Evolutionary conservation across 768 basidiomycete species (phyloP), one percentile per base, ranked within the genome.

Genomic region (Saitozyma podzolica): DNA sequence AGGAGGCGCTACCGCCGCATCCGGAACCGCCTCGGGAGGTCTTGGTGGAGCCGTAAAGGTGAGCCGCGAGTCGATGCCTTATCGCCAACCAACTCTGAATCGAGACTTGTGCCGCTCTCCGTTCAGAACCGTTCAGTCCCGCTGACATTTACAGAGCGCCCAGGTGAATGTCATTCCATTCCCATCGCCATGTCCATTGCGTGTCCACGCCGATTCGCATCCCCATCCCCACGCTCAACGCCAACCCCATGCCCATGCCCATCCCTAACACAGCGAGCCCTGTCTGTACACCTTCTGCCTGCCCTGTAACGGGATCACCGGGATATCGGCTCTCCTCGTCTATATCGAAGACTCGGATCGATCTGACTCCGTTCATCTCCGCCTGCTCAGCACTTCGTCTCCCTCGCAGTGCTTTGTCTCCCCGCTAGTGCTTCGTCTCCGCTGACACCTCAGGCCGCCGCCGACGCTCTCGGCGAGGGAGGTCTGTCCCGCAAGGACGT

Each of bases 401-500:
- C 17, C 17, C 13, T 19, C 37, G 7, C 29, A 17, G 9, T 13
- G 13, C 8, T 11, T 41, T 55, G 20, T 20, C 29, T 7, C 29
- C 17, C 17, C 11, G 16, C 45, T 40, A 6, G 13, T 55, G 17
- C 29, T n/a, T 10, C 17, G 40, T n/a, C 9, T 2, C 11, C 47
- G 57, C 57, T 58, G 67, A 58, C 48, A 41, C 49, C 48, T 9
- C 58, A 70, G 58, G 54, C 56, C n/a, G 62, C 69, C 29, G 69
- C 66, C 14, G 13, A 64, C 39, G 43, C 40, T 16, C 47, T 70
- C 29, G 54, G 50, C 43, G 66, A 70, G 60, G 57, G 43, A 49
- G 61, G 62, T 37, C 43, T 52, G 54, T 60, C 60, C 45, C 42
- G 69, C 37, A 64, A 66, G 47, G 69, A 67, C 10, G 60, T 66